These are phyloP conservation scores for Scheffersomyces ergatensis DNA, from an alignment of 805 yeast genomes.

Conservation along the genomic window DNA sequence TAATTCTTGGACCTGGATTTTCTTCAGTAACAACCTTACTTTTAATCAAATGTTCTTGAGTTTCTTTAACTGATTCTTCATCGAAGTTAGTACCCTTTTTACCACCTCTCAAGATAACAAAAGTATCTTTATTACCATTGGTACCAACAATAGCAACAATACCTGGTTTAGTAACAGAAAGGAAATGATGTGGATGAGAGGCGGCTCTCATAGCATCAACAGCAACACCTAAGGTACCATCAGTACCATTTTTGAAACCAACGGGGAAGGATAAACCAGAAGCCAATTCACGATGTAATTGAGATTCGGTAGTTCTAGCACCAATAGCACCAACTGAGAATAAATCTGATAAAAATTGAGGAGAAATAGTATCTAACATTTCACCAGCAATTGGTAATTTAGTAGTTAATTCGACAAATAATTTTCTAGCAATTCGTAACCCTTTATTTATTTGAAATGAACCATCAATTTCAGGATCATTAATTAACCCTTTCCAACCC, in stretches of 20 bases:
- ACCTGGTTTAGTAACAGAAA: slow-evolving; percentile 95
- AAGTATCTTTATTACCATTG: slow-evolving; percentile 87
- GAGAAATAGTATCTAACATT: slow-evolving; percentile 97
- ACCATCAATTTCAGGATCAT: slow-evolving; percentile 94
- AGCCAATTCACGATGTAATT: slow-evolving; percentile 94
- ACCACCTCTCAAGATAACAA: slow-evolving; percentile 94
- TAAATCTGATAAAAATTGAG: slow-evolving; percentile 90
- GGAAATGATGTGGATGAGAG: slow-evolving; percentile 87
- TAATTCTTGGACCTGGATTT: slow-evolving; percentile 62
- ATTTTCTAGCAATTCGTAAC: slow-evolving; percentile 79
- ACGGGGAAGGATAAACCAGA: slow-evolving; percentile 97
- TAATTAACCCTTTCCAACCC: slow-evolving; percentile 98
- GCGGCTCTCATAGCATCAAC: slow-evolving; percentile 94
- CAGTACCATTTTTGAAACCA: slow-evolving; percentile 98
- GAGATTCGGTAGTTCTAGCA: slow-evolving; percentile 98
- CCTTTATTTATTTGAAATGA: slow-evolving; percentile 95
- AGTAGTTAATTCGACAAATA: slow-evolving; percentile 80
- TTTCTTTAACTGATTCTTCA: slow-evolving; percentile 64
- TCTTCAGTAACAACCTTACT: slow-evolving; percentile 46
- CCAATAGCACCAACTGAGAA: slow-evolving; percentile 98
- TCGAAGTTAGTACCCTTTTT: slow-evolving; percentile 90
- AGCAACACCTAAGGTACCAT: slow-evolving; percentile 92
- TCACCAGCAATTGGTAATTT: slow-evolving; percentile 92
- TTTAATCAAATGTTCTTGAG: slow-evolving; percentile 57
- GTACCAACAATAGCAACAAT: slow-evolving; percentile 95